These are phyloP conservation scores for Trametes versicolor DNA, from an alignment of 1,284 basidiomycete species.

Conservation along the genomic window DNA sequence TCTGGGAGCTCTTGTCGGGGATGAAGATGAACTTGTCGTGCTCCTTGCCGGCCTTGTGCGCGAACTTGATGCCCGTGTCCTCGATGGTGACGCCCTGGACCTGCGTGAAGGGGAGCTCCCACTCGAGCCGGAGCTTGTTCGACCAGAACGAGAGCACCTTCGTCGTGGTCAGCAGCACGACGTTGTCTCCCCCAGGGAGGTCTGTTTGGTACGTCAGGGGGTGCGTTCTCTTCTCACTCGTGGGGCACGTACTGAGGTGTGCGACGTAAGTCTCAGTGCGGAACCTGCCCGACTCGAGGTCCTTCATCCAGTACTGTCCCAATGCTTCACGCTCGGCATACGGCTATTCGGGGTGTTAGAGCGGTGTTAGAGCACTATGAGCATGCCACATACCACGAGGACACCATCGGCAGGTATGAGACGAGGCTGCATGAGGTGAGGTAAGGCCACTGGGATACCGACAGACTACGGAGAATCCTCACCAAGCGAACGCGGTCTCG, in stretches of 20 bases:
- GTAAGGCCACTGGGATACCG: background rate
- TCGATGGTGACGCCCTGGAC: conserved; percentile 92
- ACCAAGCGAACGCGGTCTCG: conserved; percentile 90
- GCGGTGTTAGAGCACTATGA: background rate
- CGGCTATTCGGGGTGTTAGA: conserved; percentile 57
- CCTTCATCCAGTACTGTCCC: conserved; percentile 97
- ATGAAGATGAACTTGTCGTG: conserved; percentile 82
- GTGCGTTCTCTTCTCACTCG: background rate
- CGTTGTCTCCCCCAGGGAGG: conserved; percentile 83
- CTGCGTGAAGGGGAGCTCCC: conserved; percentile 92
- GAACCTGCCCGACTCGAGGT: conserved; percentile 89
- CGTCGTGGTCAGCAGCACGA: conserved; percentile 84
- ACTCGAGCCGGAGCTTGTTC: conserved; percentile 85
- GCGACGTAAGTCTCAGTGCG: conserved; percentile 91
- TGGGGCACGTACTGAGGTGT: conserved; percentile 74
- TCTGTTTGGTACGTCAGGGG: conserved; percentile 3
- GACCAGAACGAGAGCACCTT: conserved; percentile 89
- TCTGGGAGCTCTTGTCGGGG: conserved; percentile 75
- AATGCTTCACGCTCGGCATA: conserved; percentile 91
- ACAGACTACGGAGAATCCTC: conserved; percentile 38
- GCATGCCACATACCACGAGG: conserved; percentile 67
- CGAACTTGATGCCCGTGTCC: conserved; percentile 87
- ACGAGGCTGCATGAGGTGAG: conserved; percentile 67
- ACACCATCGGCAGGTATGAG: conserved; percentile 90
- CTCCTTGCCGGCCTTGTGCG: conserved; percentile 77